Evolutionary conservation across 148 eudicot genomes (phyloP), one percentile per base, ranked within the genome.

Genomic region (Persicaria tinctoria): DNA sequence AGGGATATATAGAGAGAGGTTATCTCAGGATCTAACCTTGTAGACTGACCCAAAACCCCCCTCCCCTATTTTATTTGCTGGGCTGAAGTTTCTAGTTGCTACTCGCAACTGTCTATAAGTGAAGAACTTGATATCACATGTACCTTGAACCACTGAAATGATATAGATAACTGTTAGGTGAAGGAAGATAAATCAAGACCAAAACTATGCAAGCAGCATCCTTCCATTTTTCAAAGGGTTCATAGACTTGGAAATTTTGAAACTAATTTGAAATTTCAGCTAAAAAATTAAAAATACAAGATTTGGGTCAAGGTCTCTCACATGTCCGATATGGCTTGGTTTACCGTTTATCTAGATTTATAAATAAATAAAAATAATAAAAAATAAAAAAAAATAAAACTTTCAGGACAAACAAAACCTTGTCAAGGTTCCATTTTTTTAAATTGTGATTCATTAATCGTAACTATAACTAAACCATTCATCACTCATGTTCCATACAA

Each of bases 21-120:
- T 16, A 51, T 55, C 46, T 57, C 9, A 68, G 47, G 38, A 41
- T 75, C 18, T 76, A 81, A 91, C 98, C 98, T 91, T 93, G 79
- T 83, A 93, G 60, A 93, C 98, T 13, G 86, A 83, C 83, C 98
- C 98, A 78, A 86, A 93, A 64, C 98, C 98, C 51, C 98, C 98
- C 74, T 83, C 81, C 59, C 98, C 98, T 76, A 93, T 85, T 81
- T 87, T 93, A 73, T 86, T 89, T 12, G 78, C 81, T 38, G 72
- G 64, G 70, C 82, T 84, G 72, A 93, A 93, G 78, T 86, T 79
- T 55, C 74, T 77, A 1, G 98, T 89, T 47, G 98, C 98, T 62
- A 17, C 70, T 70, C 75, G 77, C 60, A 93, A 44, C 59, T 93
- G 93, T 79, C 77, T 85, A 80, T 86, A 88, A 57, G 84, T 78